phyloP scores from a whole-genome alignment of 1,139 yeast species.

The Kazachstania sp. region DNA sequence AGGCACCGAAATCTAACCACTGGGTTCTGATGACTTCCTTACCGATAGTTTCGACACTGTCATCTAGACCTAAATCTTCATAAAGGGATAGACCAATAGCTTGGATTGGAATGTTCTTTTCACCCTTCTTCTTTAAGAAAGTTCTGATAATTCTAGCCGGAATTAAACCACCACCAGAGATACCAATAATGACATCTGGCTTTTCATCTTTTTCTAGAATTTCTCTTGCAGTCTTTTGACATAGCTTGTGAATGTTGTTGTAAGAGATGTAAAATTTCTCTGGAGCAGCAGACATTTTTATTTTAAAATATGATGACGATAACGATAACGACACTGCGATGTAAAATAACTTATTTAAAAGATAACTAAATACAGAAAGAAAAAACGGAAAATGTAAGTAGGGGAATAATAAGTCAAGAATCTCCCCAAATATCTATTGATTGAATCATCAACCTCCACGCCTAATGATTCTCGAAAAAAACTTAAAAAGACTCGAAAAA shows the following conservation, averaged over 20 bases:
- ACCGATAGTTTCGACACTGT: slow-evolving; percentile 61
- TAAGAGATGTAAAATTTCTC: slow-evolving; percentile 75
- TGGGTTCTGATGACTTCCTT: slow-evolving; percentile 87
- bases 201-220: slow-evolving; percentile 53
- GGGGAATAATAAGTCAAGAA: not conserved
- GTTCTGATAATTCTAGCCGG: slow-evolving; percentile 94
- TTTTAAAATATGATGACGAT: not conserved
- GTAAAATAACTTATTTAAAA: not conserved
- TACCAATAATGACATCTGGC: slow-evolving; percentile 86
- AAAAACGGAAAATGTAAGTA: not conserved
- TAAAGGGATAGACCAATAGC: slow-evolving; percentile 87
- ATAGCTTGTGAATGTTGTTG: slow-evolving; percentile 87
- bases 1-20: slow-evolving; percentile 76
- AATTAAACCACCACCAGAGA: slow-evolving; percentile 89
- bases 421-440: not conserved
- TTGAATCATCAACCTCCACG: too few relatives aligned
- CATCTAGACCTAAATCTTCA: slow-evolving; percentile 65
- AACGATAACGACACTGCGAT: not conserved
- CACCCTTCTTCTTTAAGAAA: slow-evolving; percentile 75
- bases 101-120: slow-evolving; percentile 85
- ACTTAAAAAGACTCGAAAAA: too few relatives aligned
- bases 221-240: slow-evolving; percentile 72
- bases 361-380: not conserved
- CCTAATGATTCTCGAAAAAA: too few relatives aligned
- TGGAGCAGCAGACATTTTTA: slow-evolving; percentile 10